Evolutionary conservation across 768 basidiomycete species (phyloP), one percentile per base, ranked within the genome.

Genomic region (Tylopilus balloui): DNA sequence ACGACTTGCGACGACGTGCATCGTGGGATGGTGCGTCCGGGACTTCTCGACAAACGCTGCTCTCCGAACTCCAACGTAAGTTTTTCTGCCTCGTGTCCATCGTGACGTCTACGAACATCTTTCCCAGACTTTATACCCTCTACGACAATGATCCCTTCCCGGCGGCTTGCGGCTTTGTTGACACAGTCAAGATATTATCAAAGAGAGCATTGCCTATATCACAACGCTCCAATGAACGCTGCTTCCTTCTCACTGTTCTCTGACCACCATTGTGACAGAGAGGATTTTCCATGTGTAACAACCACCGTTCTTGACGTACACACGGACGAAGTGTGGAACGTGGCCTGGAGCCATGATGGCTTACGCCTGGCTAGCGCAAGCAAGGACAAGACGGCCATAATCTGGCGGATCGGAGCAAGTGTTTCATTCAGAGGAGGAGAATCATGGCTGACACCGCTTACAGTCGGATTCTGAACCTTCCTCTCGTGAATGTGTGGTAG

Each of bases 321-420:
- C 67, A 78, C 75, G 11, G 91, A 98, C 63, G 92, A 99, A 65
- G 93, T 99, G 36, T 98, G 95, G 94, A 84, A 88, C 62, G 69
- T 98, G 51, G 87, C 86, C 64, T 99, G 94, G 94, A 95, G 92
- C 68, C 90, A 89, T 58, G 84, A 86, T 63, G 96, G 96, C 2
- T 68, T 69, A 42, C 84, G 78, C 59, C 74, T 99, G 42, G 96
- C 94, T 25, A 93, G 84, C 55, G 88, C 87, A 31, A 87, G 93
- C 48, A 89, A 81, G 66, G 95, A 98, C 69, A 82, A 80, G 71
- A 77, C 78, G 5, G 92, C 88, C 7, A 88, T 96, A 47, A 86
- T 98, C 42, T 98, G 94, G 94, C 76, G 76, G 39, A 75, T 92
- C 47, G 80, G 80, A 71, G 94, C 91, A 68, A 61, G 87, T 70